Base-by-base conservation (phyloP, 2,329 filamentous ascomycete genomes). In the Sporothrix phasma region DNA sequence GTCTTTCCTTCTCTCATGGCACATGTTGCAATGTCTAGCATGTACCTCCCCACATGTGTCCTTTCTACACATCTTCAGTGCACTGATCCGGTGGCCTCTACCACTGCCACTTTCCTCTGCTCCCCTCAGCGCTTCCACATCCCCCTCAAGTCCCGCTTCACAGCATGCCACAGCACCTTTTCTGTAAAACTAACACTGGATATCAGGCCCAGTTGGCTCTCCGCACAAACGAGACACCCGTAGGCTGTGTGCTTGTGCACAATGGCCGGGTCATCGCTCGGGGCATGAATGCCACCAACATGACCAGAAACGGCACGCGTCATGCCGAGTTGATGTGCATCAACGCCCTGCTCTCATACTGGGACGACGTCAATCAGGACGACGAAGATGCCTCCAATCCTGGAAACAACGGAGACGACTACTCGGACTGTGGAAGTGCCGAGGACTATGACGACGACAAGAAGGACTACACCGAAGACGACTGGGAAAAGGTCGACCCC, bases 271-370 rank as follows among this genome's bases (percentile, higher is more conserved):
- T 97, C 68, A 92, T 99, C 68, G 92, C 90, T 47, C 84, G 83
- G 67, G 94, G 94, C 67, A 97, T 97, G 89, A 99, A 99, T 71
- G 94, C 95, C 68, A 99, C 94, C 62, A 99, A 97, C 71, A 82
- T 89, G 69, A 94, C 89, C 29, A 85, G 93, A 56, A 86, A 96
- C 78, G 94, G 94, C 51, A 97, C 94, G 54, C 86, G 92, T 29
- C 94, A 99, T 75, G 94, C 94, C 51, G 94, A 99, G 74, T 95
- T 97, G 72, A 87, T 97, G 76, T 94, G 92, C 56, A 81, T 99
- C 54, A 79, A 78, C 19, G 80, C 83, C 22, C 74, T 85, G 13
- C 73, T 84, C 41, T 81, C 81, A 15, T 76, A 77, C 53, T 73
- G 72, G 45, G 69, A 73, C 26, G 67, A 72, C 3, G 62, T 67